phyloP scores from a whole-genome alignment of 2,329 filamentous ascomycete genomes.

The Neurospora crassa region DNA sequence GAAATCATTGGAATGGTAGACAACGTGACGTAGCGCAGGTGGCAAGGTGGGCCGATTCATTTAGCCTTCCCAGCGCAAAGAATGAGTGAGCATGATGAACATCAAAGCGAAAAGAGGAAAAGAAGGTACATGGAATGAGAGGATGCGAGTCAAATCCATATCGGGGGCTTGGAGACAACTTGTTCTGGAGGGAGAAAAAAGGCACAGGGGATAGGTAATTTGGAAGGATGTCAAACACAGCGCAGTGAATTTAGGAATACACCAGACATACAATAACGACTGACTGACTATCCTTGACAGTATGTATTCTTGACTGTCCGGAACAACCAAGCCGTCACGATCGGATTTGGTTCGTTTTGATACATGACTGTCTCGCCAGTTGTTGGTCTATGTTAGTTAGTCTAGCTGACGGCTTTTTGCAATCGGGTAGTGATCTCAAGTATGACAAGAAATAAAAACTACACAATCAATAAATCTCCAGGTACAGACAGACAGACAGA shows the following conservation, averaged over 20 bases:
- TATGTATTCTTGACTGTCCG: neutral
- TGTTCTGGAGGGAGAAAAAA: neutral
- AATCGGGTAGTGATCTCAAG: neutral
- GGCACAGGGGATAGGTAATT: neutral
- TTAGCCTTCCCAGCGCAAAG: neutral
- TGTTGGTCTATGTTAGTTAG: neutral
- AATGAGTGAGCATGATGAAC: neutral
- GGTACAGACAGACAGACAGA: too few relatives aligned
- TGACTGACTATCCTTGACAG: neutral
- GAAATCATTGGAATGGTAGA: neutral
- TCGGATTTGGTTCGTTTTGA: neutral
- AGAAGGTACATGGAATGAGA: neutral
- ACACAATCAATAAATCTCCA: neutral
- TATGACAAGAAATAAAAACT: neutral
- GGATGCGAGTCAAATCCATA: neutral
- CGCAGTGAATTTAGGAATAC: neutral
- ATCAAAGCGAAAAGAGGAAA: neutral
- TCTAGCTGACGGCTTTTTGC: neutral
- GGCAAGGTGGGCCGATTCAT: neutral
- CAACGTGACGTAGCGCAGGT: neutral
- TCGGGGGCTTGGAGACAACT: neutral
- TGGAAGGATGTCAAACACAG: neutral
- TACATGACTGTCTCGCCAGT: neutral
- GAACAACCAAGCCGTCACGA: neutral
- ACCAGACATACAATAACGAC: neutral